Base-by-base conservation (phyloP, 768 basidiomycete species). In the Boletus vermiculosoides region DNA sequence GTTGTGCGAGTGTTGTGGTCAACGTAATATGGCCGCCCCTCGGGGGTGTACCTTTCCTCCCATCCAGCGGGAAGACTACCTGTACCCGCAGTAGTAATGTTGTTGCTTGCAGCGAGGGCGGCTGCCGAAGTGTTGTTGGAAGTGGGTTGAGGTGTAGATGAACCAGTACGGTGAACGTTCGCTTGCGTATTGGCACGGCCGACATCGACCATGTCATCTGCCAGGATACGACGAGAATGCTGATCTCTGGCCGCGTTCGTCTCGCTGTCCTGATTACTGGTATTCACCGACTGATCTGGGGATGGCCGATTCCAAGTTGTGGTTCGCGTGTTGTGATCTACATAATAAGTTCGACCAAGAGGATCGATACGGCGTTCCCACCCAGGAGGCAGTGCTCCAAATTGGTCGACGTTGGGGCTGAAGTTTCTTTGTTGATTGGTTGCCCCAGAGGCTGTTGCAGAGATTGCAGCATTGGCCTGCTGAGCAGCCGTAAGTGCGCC, bases 1-100 rank as follows among this genome's bases (percentile, higher is more conserved):
- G 97, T 98, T 20, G 97, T 98, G 47, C 97, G 86, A 12, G 96
- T 98, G 70, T 99, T 99, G 77, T 99, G 97, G 72, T 99, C 97
- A 49, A 99, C 97, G 72, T 97, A 99, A 76, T 99, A 99, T 2
- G 97, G 94, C 40, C 97, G 85, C 20, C 97, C 97, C 76, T 99
- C 97, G 0, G 95, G 94, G 3, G 97, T 99, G 75, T 95, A 96
- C 37, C 97, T 85, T 76, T 98, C 97, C 71, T 99, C 97, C 97
- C 97, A 99, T 2, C 97, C 97, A 57, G 95, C 90, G 2, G 97
- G 97, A 20, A 99, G 79, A 53, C 86, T 87, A 2, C 97, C 95
- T 1, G 84, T 78, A 4, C 94, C 96, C 37, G 88, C 74, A n/a
- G 84, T 84, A 10, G 90, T 88, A 16, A 73, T 25, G 57, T 78